Evolutionary conservation across 805 yeast species (phyloP).

Genomic region (Starmerella asiatica): DNA sequence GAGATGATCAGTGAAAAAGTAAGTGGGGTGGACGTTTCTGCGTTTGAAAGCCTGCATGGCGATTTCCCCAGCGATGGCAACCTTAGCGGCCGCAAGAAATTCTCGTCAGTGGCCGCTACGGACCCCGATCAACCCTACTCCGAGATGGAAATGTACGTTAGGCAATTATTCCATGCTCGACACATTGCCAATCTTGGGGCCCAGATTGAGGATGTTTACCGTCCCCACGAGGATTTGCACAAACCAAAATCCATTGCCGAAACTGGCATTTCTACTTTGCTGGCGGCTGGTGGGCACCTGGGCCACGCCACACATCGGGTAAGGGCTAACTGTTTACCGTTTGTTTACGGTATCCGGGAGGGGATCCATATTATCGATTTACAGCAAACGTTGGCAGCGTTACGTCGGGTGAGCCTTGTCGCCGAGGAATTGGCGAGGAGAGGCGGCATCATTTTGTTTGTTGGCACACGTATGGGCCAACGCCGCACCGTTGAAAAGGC

Average conservation of each 20-base stretch:
- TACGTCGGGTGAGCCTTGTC: conserved; percentile 76
- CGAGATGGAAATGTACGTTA: conserved; percentile 58
- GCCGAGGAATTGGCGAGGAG: conserved; percentile 65
- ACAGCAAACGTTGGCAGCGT: conserved; percentile 61
- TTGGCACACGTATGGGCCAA: conserved; percentile 75
- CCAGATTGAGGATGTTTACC: conserved; percentile 44
- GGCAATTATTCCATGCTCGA: conserved; percentile 52
- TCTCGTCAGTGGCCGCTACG: conserved; percentile 54
- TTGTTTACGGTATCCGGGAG: conserved; percentile 71
- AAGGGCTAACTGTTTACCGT: conserved; percentile 73
- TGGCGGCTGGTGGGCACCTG: conserved; percentile 89
- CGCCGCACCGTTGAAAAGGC: conserved; percentile 63
- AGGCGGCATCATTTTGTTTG: conserved; percentile 74
- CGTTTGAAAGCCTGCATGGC: conserved; percentile 3
- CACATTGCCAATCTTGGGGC: conserved; percentile 53
- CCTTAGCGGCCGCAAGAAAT: conserved; percentile 23
- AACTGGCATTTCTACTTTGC: conserved; percentile 50
- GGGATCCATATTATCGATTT: conserved; percentile 87
- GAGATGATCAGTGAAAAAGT: conserved; percentile 12
- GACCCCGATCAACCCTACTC: conserved; percentile 54
- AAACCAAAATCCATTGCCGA: conserved; percentile 43
- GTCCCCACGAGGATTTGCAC: conserved; percentile 52
- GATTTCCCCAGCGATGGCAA: conserved; percentile 10
- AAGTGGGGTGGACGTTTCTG: conserved; percentile 7
- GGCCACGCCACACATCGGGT: conserved; percentile 70